Base-by-base conservation (phyloP, 2,329 filamentous ascomycete species). In the Fusarium albosuccineum region DNA sequence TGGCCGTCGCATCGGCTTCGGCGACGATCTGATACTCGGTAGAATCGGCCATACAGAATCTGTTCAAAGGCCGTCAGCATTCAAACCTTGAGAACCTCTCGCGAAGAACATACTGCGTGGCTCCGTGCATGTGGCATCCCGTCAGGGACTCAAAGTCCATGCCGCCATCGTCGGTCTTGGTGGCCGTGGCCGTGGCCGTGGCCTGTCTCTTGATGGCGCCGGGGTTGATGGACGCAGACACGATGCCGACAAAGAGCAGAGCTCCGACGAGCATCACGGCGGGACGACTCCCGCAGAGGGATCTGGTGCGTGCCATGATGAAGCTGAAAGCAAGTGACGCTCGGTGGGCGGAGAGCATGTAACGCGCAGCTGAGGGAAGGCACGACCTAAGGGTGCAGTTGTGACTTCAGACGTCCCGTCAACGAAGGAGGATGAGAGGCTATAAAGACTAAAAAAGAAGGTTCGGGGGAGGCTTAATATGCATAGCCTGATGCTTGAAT, bases 11-110 rank as follows among this genome's bases (percentile, higher is more conserved):
- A 9, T 44, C 17, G 1, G 64, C 42, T 2, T 66, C 64, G 34
- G 51, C 44, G 17, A 70, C 45, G 36, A 73, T 67, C 29, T 64
- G 70, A 27, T 70, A 73, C 49, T 73, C 70, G 3, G 64, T 67
- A 0, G 53, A 53, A 5, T 61, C 68, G 2, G 60, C 64, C 57
- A 73, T 65, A 16, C 71, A 73, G 53, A 63, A 73, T 50, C 70
- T 73, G 8, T 2, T 3, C 2, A 22, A n/a, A 16, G 22, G 66
- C 10, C 67, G 50, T 3, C 36, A 2, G 4, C 3, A 14, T 16
- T 17, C 8, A 37, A 2, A 7, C 9, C 0, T 13, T 6, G 2
- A 3, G 5, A 3, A 1, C 3, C 40, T 2, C 5, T 2, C 5
- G 1, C 2, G 37, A 3, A 2, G 2, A 3, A 13, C 53, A n/a